A percentile compares a stretch with the other conserved stretches of the same genome.
Evolutionary conservation across 2,329 filamentous ascomycete species (phyloP).

Genomic region (Reticulascus tulasneorum): DNA sequence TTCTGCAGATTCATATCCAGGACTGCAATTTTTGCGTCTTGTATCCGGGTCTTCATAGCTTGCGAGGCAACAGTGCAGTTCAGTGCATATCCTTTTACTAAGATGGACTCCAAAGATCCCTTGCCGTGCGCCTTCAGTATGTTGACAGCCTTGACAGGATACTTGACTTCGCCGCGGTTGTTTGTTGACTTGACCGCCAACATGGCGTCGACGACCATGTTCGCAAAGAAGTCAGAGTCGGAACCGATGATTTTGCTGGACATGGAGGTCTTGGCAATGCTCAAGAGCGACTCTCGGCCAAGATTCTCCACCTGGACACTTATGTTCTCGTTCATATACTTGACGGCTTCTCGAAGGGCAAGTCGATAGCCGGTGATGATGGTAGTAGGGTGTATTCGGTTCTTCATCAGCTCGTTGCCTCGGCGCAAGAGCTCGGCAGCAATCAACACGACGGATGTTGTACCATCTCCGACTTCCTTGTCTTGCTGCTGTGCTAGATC

Average conservation of each 20-base stretch:
- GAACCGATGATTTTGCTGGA: conserved; percentile 97
- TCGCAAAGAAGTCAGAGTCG: conserved; percentile 94
- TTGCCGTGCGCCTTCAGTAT: conserved; percentile 98
- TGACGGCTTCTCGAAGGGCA: conserved; percentile 90
- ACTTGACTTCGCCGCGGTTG: conserved; percentile 86
- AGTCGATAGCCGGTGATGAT: conserved; percentile 98
- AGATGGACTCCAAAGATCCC: conserved; percentile 77
- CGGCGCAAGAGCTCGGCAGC: conserved; percentile 89
- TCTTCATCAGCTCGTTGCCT: conserved; percentile 98
- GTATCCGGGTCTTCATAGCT: conserved; percentile 90
- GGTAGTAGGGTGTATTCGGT: conserved; percentile 98
- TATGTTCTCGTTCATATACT: conserved; percentile 98
- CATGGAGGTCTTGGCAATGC: conserved; percentile 98
- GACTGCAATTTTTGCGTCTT: conserved; percentile 93
- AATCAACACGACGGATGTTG: conserved; percentile 95
- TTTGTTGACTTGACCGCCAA: conserved; percentile 90
- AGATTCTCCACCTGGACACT: conserved; percentile 92
- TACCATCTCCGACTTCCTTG: conserved; percentile 97
- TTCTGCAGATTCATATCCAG: conserved; percentile 98
- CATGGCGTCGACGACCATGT: conserved; percentile 97
- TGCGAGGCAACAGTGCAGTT: conserved; percentile 99
- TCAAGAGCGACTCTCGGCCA: conserved; percentile 84
- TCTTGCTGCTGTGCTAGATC: conserved; percentile 98
- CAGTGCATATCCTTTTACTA: conserved; percentile 94
- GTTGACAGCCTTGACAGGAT: conserved; percentile 98